Conservation (phyloP, 1,284 basidiomycete genomes). For the Tilletia horrida region DNA sequence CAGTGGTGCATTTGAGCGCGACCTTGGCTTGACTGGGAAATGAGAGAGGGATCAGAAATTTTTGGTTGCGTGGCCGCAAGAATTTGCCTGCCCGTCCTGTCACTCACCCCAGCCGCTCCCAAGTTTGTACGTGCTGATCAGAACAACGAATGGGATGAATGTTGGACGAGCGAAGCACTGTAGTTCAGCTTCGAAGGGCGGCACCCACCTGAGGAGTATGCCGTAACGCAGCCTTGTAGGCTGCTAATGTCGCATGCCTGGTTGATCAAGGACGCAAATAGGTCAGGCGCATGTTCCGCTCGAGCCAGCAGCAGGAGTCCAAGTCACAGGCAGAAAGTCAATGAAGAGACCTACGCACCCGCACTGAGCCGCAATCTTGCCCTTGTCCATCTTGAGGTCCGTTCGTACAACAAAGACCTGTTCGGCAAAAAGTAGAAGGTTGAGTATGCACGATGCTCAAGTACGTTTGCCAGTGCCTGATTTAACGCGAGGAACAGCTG, state of each 20-base stretch:
- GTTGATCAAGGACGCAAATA: not conserved
- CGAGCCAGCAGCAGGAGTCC: not conserved
- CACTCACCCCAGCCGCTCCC: constrained; percentile 35
- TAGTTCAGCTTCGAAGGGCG: not conserved
- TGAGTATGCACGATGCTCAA: not conserved
- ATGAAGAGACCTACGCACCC: constrained; percentile 25
- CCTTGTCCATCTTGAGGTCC: constrained; percentile 55
- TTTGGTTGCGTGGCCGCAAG: too few species aligned
- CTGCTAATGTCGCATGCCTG: constrained; percentile 49
- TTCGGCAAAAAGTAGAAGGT: not conserved
- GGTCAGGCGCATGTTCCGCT: not conserved
- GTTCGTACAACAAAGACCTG: constrained; percentile 45
- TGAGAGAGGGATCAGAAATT: not conserved
- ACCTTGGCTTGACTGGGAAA: constrained; percentile 46
- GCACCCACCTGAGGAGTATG: constrained; percentile 23
- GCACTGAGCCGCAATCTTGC: constrained; percentile 54
- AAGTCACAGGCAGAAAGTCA: not conserved
- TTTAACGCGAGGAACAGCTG: too few species aligned
- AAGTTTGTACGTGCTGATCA: constrained; percentile 32
- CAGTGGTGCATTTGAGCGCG: constrained; percentile 48
- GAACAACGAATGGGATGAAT: not conserved
- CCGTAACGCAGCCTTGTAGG: constrained; percentile 40
- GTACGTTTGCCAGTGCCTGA: too few species aligned
- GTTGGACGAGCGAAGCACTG: not conserved
- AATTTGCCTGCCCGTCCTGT: too few species aligned